Evolutionary conservation across 2,329 filamentous ascomycete genomes (phyloP), one percentile per base, ranked within the genome.

Genomic region (Thyridium curvatum): DNA sequence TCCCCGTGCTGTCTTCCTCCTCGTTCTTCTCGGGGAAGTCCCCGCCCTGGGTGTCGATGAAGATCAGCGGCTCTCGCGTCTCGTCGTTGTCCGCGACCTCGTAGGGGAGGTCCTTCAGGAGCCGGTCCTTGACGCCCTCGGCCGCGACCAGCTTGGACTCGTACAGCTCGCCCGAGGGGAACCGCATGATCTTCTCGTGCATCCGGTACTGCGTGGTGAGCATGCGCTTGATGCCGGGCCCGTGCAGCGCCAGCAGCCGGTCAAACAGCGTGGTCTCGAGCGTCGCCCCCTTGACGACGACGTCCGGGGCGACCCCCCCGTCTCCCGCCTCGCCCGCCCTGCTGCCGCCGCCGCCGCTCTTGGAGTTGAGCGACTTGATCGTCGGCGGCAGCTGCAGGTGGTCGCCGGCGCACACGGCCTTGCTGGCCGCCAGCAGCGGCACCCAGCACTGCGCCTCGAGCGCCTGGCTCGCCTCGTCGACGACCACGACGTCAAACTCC

Each of bases 401-500:
- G 56, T 98, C 93, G 35, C 93, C 93, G 1, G 93, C 93, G 46
- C 94, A 82, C 8, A 98, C 82, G 8, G 88, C 82, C 65, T 96
- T 97, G 48, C 71, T 78, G 0, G 87, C 87, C 31, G 78, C 74
- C 14, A 96, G 64, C 34, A 98, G 64, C 10, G 93, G 82, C 37
- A 97, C 90, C 93, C 93, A 98, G 64, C 90, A 96, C 61, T 97
- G 91, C 1, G 93, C 90, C 62, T 98, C 93, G 9, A 97, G 71
- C 2, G 93, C 93, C 59, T 98, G 93, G 57, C 86, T 94, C 4
- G 90, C 93, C 65, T 98, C 93, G 54, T 98, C 93, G 41, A 98
- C 88, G 44, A 98, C 82, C 18, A 98, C 86, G 4, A 95, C 85
- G 59, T 98, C 93, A 47, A 98, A 98, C 38, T 77, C 67, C 53